Base-by-base conservation (phyloP, 2,329 filamentous ascomycete genomes). In the Macrophomina pseudophaseolina region DNA sequence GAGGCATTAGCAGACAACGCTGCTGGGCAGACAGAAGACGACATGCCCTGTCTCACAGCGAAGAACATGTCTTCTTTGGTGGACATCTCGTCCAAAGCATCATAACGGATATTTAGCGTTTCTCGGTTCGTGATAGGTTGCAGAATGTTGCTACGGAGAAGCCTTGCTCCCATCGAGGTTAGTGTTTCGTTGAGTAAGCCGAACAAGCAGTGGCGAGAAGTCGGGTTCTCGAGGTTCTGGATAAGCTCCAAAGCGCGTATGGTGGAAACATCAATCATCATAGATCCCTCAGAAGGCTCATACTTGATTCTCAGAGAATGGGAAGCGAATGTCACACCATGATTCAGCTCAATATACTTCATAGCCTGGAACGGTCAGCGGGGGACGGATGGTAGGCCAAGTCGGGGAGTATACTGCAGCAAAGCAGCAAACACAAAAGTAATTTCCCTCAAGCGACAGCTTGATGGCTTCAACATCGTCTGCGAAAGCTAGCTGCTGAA, bases 241-340 rank as follows among this genome's bases (percentile, higher is more conserved):
- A 98, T 91, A 5, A 99, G 84, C 76, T 99, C 95, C 3, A 99
- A 83, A 0, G 93, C 93, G 44, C 90, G 86, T 33, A 97, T 92
- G 0, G 94, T 97, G 0, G 92, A 90, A 2, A 95, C 85, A 73
- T 97, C 94, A 71, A 98, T 96, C 87, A 97, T 92, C 94, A 98
- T 97, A 0, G 93, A 92, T 30, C 94, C 91, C 74, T 97, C 92
- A 0, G 93, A 93, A 0, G 93, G 91, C 72, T 94, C 90, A 71
- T 97, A 97, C 69, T 88, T 90, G 73, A 98, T 90, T 3, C 93
- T 88, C 38, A 98, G 85, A 23, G 94, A 94, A 74, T 95, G 90
- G n/a, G 85, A 83, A 3, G 88, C 84, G 74, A 97, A 95, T 0
- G 85, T 87, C 68, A 90, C 84, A 4, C 84, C 84, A 68, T 93